phyloP scores from a whole-genome alignment of 805 yeast genomes.

The Candida nonsorbophila region DNA sequence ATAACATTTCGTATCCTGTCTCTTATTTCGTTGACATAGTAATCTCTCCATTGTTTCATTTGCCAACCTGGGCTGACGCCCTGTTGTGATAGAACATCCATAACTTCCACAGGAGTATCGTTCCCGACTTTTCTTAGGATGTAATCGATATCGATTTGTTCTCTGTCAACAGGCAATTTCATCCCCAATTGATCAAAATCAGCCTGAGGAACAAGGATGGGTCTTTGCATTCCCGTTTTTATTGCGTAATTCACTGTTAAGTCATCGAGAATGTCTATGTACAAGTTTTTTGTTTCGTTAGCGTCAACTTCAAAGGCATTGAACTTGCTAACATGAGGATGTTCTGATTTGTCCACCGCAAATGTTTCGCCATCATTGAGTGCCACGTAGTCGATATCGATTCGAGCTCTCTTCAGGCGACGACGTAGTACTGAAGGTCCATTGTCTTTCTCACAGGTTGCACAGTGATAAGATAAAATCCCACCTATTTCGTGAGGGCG shows the following conservation, averaged over 20 bases:
- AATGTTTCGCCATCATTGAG: conserved; percentile 65
- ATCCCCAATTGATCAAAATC: conserved; percentile 36
- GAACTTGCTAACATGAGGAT: conserved; percentile 47
- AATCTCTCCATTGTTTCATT: conserved; percentile 68
- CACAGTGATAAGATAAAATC: conserved; percentile 53
- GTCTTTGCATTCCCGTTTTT: conserved; percentile 29
- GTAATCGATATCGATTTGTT: conserved; percentile 46
- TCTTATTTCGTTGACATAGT: conserved; percentile 48
- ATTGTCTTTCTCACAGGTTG: conserved; percentile 32
- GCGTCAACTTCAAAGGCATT: conserved; percentile 21
- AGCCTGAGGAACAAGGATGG: conserved; percentile 39
- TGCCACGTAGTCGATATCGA: conserved; percentile 72
- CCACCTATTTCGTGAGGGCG: conserved; percentile 26
- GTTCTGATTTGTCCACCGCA: conserved; percentile 40
- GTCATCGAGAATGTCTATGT: conserved; percentile 22
- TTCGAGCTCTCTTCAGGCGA: conserved; percentile 46
- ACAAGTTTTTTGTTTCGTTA: conserved; percentile 5
- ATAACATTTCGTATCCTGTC: conserved; percentile 76
- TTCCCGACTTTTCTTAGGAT: conserved; percentile 58
- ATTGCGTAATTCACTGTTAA: conserved; percentile 33
- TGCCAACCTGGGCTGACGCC: conserved; percentile 60
- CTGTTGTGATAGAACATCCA: conserved; percentile 85
- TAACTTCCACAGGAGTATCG: conserved; percentile 65
- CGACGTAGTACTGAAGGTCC: conserved; percentile 52
- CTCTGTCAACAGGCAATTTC: conserved; percentile 41